These are phyloP conservation scores for Sphaceloma murrayae DNA, from an alignment of 2,329 filamentous ascomycete species.

Conservation along the genomic window DNA sequence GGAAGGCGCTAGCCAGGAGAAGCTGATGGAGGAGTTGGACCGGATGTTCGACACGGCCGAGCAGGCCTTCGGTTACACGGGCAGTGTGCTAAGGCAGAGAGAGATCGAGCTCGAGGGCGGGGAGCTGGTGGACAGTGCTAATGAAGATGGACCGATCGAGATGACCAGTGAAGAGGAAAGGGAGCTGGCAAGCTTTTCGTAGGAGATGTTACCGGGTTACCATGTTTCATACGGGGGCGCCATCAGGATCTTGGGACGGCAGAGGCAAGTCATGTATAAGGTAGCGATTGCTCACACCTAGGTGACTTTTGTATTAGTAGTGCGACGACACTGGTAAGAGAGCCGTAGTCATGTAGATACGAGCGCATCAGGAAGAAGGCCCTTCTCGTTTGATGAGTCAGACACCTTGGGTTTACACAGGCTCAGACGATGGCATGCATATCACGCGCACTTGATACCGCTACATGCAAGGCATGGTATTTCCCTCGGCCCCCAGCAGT, in stretches of 20 bases:
- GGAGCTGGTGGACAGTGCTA: slow-evolving; percentile 11
- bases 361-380: no score
- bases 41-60: slow-evolving; percentile 24
- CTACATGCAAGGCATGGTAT: neutral
- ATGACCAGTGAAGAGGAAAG: slow-evolving; percentile 16
- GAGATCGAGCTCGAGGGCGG: slow-evolving; percentile 19
- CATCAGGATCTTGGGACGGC: no score
- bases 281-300: no score
- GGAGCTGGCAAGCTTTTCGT: slow-evolving; percentile 15
- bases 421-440: no score
- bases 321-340: no score
- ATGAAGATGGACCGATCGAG: slow-evolving; percentile 10
- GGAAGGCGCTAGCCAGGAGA: slow-evolving; percentile 25
- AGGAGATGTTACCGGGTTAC: neutral
- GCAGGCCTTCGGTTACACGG: slow-evolving; percentile 17
- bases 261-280: no score
- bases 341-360: no score
- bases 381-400: no score
- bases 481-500: neutral
- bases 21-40: slow-evolving; percentile 26
- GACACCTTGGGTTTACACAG: no score
- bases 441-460: neutral
- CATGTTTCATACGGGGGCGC: no score
- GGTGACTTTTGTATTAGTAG: no score
- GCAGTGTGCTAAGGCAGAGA: slow-evolving; percentile 13